Percentiles rank a stretch among this genome's conserved stretches.
Evolutionary conservation across 2,329 filamentous ascomycete species (phyloP).

Genomic region (Aureobasidium melanogenum): DNA sequence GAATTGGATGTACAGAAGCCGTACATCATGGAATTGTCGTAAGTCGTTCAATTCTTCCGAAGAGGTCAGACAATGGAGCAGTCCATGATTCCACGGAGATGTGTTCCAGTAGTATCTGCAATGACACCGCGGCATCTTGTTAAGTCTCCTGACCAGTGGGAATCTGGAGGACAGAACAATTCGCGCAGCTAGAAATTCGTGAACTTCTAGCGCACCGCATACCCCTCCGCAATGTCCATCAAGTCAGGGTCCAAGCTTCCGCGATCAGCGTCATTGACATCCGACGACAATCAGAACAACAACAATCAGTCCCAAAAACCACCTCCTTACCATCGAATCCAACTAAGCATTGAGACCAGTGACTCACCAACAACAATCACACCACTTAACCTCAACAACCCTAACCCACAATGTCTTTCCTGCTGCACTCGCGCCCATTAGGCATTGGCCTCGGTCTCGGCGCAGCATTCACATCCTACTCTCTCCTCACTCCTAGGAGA

Average conservation of each 20-base stretch:
- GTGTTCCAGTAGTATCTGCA: no score
- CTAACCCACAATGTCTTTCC: constrained; percentile 27
- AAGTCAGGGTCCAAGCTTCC: neutral
- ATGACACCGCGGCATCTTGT: no score
- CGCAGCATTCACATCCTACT: constrained; percentile 18
- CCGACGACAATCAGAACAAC: neutral
- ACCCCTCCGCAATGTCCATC: neutral
- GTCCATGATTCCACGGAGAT: no score
- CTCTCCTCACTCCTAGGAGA: constrained; percentile 19
- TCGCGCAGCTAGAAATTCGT: no score
- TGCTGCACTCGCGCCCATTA: constrained; percentile 32
- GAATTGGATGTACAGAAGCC: neutral
- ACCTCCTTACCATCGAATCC: neutral
- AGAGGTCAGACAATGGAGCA: no score
- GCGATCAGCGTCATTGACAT: constrained; percentile 8
- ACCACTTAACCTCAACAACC: neutral
- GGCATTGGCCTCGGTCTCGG: constrained; percentile 20
- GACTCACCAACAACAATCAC: neutral
- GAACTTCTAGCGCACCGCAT: neutral
- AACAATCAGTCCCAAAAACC: neutral
- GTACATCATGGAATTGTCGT: neutral
- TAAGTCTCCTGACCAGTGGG: no score
- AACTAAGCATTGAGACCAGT: neutral
- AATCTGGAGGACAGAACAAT: neutral
- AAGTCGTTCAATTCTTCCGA: no score